These are phyloP conservation scores for Erodium moschatum DNA, from an alignment of 441 rosid genomes.

Conservation along the genomic window DNA sequence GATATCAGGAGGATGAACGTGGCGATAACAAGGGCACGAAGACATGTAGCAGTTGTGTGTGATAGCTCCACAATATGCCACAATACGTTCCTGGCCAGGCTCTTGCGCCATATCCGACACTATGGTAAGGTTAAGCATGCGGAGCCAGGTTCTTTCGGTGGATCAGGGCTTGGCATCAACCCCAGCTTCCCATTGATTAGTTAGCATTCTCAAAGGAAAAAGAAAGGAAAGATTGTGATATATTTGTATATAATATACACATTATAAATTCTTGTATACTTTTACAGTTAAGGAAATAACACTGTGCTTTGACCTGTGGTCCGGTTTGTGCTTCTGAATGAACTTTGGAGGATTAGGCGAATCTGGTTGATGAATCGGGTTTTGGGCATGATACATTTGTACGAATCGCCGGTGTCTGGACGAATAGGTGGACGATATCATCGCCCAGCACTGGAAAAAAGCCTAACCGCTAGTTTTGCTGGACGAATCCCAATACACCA, in stretches of 20 bases:
- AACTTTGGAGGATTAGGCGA: too few relatives aligned
- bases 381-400: too few relatives aligned
- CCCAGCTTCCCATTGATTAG: conserved; percentile 85
- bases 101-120: conserved; percentile 78
- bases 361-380: too few relatives aligned
- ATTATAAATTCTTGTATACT: neutral
- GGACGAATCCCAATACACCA: too few relatives aligned
- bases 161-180: conserved; percentile 83
- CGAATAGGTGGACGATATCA: too few relatives aligned
- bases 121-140: conserved; percentile 83
- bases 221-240: neutral
- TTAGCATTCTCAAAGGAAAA: conserved; percentile 19
- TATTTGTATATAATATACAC: neutral
- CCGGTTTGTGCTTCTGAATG: too few relatives aligned
- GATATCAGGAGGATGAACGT: conserved; percentile 92
- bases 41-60: conserved; percentile 81
- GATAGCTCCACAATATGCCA: conserved; percentile 96
- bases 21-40: conserved; percentile 83
- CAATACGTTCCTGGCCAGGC: conserved; percentile 79
- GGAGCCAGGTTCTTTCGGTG: conserved; percentile 72
- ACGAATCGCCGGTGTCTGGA: too few relatives aligned
- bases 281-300: neutral
- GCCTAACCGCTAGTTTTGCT: too few relatives aligned
- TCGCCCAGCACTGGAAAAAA: too few relatives aligned
- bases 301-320: neutral